Conservation (phyloP, 257 asterid species). For the Solanum chiquidenum region DNA sequence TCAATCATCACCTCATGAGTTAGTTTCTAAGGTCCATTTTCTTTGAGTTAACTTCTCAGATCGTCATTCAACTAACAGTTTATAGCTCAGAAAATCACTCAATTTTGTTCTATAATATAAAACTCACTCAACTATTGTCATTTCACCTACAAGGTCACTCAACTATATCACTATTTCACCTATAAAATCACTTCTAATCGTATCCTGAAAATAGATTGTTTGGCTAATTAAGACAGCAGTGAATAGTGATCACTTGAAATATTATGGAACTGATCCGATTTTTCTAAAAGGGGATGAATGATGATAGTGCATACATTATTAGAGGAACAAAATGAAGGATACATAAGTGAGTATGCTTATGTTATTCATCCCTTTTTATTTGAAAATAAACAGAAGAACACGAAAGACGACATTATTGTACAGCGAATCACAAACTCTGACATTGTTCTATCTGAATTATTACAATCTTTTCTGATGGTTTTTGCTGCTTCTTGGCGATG, state of each 20-base stretch:
- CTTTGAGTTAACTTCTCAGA: not conserved
- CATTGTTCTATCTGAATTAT: not conserved
- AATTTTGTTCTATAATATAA: no score
- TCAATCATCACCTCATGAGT: not conserved
- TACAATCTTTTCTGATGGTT: not conserved
- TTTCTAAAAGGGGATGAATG: not conserved
- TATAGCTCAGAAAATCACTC: not conserved
- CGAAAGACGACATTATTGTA: not conserved
- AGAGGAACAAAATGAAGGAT: constrained; percentile 7
- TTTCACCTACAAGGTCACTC: not conserved
- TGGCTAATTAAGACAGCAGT: not conserved
- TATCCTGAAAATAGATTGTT: not conserved
- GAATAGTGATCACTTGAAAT: not conserved
- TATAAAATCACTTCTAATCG: not conserved
- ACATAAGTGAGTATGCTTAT: not conserved
- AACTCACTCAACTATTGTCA: not conserved
- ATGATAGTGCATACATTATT: not conserved
- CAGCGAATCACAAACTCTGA: not conserved
- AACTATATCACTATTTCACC: not conserved
- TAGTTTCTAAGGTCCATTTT: not conserved
- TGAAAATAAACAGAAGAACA: not conserved
- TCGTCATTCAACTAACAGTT: not conserved
- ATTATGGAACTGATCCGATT: not conserved
- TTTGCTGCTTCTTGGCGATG: not conserved
- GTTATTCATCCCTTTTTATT: not conserved